Evolutionary conservation across 139 green algal species (phyloP).

Genomic region (Nannochloris sp.): DNA sequence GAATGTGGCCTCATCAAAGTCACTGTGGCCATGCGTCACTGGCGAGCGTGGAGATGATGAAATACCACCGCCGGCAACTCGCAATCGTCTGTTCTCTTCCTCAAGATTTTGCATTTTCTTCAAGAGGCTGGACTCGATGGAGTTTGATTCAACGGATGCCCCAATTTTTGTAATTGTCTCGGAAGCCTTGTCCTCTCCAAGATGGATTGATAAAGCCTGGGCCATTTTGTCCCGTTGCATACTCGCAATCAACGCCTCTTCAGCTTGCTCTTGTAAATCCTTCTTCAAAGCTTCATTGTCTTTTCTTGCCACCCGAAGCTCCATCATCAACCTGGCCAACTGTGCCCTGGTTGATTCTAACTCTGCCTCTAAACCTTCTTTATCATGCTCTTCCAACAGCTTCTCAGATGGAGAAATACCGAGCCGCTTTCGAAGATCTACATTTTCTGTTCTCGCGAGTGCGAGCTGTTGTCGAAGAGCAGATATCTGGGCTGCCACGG

Average conservation of each 20-base stretch:
- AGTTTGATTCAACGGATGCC: not conserved
- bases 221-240: constrained; percentile 10
- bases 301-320: not conserved
- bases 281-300: not conserved
- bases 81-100: not conserved
- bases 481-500: constrained; percentile 59
- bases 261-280: not conserved
- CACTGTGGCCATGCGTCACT: not conserved
- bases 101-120: constrained; percentile 5
- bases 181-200: not conserved
- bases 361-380: not conserved
- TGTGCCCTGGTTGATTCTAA: not conserved
- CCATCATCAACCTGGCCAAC: not conserved
- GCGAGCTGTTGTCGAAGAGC: constrained; percentile 68
- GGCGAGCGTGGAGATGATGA: not conserved
- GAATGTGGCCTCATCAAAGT: not conserved
- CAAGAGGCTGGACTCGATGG: not conserved
- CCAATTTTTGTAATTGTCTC: not conserved
- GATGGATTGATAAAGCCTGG: not conserved
- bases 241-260: not conserved
- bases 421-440: constrained; percentile 1
- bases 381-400: not conserved
- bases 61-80: not conserved
- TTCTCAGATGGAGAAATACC: constrained; percentile 4
- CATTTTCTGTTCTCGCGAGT: constrained; percentile 41